Evolutionary conservation across 257 asterid species (phyloP), one percentile per base, ranked within the genome.

Genomic region (Solanum habrochaites): DNA sequence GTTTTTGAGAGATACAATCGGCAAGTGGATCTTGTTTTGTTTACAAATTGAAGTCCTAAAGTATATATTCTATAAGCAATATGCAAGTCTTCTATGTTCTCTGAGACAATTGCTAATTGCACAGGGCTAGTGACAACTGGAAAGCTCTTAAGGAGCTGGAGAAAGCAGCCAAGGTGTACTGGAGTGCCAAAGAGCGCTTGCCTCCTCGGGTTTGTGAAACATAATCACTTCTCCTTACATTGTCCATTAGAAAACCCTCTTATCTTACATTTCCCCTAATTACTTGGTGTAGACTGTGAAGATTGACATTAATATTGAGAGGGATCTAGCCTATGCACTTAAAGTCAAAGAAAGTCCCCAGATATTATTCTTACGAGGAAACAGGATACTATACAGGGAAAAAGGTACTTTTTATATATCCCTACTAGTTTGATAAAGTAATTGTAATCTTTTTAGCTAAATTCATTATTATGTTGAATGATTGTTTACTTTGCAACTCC

Each of bases 61-160:
- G 27, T 11, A 58, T 83, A 35, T 83, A 25, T 84, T 4, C 45
- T 25, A 35, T 85, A 45, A 8, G 52, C 27, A 45, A 85, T 66
- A 60, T 62, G 43, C 74, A 64, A 60, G 21, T 88, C 72, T 47
- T 56, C 64, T 84, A 31, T 80, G 66, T 64, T 83, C 47, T 40
- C 73, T 49, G 8, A 45, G 40, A 32, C 35, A n/a, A 21, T 47
- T 66, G 47, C 73, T 83, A 16, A 47, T 39, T 83, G 43, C 60
- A 70, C 94, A 97, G 99, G 95, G 97, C 99, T 83, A 94, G 96
- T 89, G 90, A 93, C 85, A 97, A 97, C 94, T 97, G 99, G 99
- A 97, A 90, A 89, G 98, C 90, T 86, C 89, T 97, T 82, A 95
- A 94, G 91, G 99, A 95, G 92, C 90, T 96, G 88, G 98, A 95